Conservation (phyloP, 2,329 filamentous ascomycete species). For the Trichophyton benhamiae region DNA sequence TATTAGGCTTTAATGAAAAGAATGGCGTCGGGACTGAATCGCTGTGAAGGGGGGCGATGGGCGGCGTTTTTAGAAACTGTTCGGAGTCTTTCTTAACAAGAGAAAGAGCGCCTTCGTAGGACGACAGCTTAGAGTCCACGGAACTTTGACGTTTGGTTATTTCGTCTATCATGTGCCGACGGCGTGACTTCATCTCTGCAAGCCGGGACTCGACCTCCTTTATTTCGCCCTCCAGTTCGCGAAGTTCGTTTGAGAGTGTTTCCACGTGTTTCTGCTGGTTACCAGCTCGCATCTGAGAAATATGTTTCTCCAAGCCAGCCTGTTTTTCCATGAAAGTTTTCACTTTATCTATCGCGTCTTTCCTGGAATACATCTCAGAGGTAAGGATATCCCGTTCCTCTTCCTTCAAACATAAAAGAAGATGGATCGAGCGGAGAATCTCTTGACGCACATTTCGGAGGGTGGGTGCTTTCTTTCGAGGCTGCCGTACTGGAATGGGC, state of each 20-base stretch:
- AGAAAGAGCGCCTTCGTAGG: constrained; percentile 44
- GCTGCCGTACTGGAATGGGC: constrained; percentile 29
- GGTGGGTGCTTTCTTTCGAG: constrained; percentile 36
- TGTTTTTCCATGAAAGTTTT: constrained; percentile 41
- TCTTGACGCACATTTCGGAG: constrained; percentile 43
- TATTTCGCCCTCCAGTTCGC: constrained; percentile 44
- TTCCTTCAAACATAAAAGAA: constrained; percentile 44
- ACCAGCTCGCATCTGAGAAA: constrained; percentile 37
- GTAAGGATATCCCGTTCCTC: constrained; percentile 43
- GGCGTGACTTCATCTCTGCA: constrained; percentile 42
- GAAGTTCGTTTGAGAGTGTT: constrained; percentile 39
- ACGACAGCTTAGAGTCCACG: constrained; percentile 46
- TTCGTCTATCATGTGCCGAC: constrained; percentile 41
- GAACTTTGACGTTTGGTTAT: constrained; percentile 44
- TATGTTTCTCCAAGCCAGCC: constrained; percentile 39
- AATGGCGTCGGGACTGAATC: constrained; percentile 29
- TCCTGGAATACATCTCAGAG: constrained; percentile 33
- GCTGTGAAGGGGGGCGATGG: constrained; percentile 27
- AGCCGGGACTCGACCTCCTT: constrained; percentile 45
- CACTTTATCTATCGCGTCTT: constrained; percentile 39
- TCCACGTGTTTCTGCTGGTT: constrained; percentile 34
- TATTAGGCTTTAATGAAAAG: constrained; percentile 41
- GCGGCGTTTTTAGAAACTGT: constrained; percentile 40
- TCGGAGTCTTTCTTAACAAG: constrained; percentile 44
- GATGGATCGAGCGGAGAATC: constrained; percentile 45